Percentiles rank a stretch among this genome's conserved stretches.
These are phyloP conservation scores for Lepiota venenata DNA, from an alignment of 768 basidiomycete species.

Conservation along the genomic window DNA sequence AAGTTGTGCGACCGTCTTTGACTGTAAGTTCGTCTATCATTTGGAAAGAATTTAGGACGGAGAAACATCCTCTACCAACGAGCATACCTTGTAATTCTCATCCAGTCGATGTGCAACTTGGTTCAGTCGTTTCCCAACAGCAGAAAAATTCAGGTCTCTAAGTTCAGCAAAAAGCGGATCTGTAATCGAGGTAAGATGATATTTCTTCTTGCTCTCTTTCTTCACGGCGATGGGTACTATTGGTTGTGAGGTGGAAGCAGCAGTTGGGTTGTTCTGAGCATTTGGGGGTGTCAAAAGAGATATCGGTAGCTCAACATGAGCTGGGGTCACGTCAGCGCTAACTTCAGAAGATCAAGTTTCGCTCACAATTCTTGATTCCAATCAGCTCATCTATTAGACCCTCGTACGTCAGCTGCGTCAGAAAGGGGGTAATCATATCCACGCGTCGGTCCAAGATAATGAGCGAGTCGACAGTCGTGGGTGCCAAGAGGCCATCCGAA, in stretches of 20 bases:
- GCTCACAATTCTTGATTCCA: slow-evolving; percentile 84
- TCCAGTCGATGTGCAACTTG: slow-evolving; percentile 81
- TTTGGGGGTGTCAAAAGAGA: slow-evolving; percentile 62
- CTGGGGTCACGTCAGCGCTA: slow-evolving; percentile 31
- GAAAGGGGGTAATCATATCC: slow-evolving; percentile 93
- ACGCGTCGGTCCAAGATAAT: slow-evolving; percentile 87
- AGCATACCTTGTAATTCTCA: slow-evolving; percentile 82
- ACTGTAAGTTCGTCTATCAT: slow-evolving; percentile 71
- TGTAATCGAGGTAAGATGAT: slow-evolving; percentile 71
- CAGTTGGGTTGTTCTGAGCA: slow-evolving; percentile 38
- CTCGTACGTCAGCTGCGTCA: slow-evolving; percentile 96
- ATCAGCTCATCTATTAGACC: slow-evolving; percentile 93
- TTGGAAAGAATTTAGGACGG: slow-evolving; percentile 6
- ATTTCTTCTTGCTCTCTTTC: slow-evolving; percentile 86
- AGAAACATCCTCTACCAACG: background rate
- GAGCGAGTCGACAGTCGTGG: slow-evolving; percentile 75
- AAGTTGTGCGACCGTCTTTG: slow-evolving; percentile 89
- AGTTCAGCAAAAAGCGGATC: slow-evolving; percentile 84
- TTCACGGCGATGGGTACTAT: slow-evolving; percentile 49
- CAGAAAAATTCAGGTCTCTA: slow-evolving; percentile 89
- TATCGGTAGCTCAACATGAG: slow-evolving; percentile 76
- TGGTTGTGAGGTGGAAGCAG: slow-evolving; percentile 32
- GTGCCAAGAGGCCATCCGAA: slow-evolving; percentile 39
- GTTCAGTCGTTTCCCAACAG: slow-evolving; percentile 80
- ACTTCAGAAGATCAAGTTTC: background rate